Conservation (phyloP, 352 stramenopile species). For the Elongisporangium senticosum region DNA sequence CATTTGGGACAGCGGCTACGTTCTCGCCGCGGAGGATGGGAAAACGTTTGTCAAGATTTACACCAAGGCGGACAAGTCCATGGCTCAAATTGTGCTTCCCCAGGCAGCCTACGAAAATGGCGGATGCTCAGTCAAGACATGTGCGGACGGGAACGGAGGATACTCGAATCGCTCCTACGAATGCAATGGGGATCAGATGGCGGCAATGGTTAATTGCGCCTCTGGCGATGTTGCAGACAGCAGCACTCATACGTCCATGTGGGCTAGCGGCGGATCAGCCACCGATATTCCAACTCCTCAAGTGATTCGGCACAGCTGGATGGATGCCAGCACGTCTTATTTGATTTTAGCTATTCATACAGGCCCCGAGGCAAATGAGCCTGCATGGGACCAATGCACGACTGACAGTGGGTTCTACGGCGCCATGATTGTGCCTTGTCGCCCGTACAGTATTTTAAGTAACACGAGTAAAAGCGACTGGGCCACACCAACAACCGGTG, state of each 20-base stretch:
- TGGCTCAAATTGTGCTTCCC: slow-evolving; percentile 11
- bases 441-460: background rate
- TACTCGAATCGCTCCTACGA: background rate
- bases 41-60: slow-evolving; percentile 19
- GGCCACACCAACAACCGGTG: slow-evolving; percentile 5
- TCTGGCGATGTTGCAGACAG: background rate
- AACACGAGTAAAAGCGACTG: slow-evolving; percentile 5
- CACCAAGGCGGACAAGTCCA: slow-evolving; percentile 19
- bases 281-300: background rate
- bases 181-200: background rate
- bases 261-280: background rate
- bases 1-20: slow-evolving; percentile 53
- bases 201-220: background rate
- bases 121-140: background rate
- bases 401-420: background rate
- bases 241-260: background rate
- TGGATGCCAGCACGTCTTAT: background rate
- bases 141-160: background rate
- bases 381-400: slow-evolving; percentile 15
- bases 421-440: slow-evolving; percentile 11
- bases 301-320: background rate
- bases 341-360: slow-evolving; percentile 24
- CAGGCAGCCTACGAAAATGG: no score
- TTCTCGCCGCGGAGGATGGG: background rate
- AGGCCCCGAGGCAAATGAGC: slow-evolving; percentile 11